A percentile compares a stretch with the other conserved stretches of the same genome.
Evolutionary conservation across 257 asterid species (phyloP).

Genomic region (Capsicum baccatum): DNA sequence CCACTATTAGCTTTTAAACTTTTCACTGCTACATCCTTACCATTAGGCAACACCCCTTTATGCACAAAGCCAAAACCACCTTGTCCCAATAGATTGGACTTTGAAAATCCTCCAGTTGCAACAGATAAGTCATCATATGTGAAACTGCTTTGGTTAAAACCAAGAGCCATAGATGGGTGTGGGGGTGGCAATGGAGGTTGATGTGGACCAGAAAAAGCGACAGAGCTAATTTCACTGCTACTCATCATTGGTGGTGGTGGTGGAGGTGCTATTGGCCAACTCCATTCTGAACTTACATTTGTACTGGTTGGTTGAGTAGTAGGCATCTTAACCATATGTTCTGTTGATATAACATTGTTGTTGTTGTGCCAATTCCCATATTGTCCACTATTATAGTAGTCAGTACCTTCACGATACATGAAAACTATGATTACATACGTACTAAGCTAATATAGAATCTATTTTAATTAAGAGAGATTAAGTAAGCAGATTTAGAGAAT

Average conservation of each 20-base stretch:
- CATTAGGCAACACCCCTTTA: constrained; percentile 62
- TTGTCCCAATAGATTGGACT: constrained; percentile 52
- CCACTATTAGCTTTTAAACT: constrained; percentile 63
- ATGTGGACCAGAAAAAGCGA: constrained; percentile 63
- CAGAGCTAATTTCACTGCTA: constrained; percentile 71
- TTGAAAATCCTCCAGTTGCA: constrained; percentile 54
- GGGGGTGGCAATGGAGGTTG: constrained; percentile 53
- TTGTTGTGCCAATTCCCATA: constrained; percentile 52
- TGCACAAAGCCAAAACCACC: constrained; percentile 72
- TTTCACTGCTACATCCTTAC: constrained; percentile 60
- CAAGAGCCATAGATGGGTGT: constrained; percentile 48
- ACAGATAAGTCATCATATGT: constrained; percentile 53
- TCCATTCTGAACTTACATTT: constrained; percentile 65
- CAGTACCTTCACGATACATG: constrained; percentile 30
- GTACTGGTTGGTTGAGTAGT: constrained; percentile 51
- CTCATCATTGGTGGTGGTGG: constrained; percentile 77
- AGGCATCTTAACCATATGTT: constrained; percentile 55
- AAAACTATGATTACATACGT: constrained; percentile 57
- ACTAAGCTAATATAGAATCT: constrained; percentile 47
- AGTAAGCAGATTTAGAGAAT: background rate
- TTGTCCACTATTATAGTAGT: constrained; percentile 45
- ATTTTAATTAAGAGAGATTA: background rate
- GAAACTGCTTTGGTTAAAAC: constrained; percentile 58
- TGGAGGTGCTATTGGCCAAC: constrained; percentile 75
- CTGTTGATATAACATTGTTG: constrained; percentile 38